These are phyloP conservation scores for Ruellia speciosa DNA, from an alignment of 305 asterid species.

Conservation along the genomic window DNA sequence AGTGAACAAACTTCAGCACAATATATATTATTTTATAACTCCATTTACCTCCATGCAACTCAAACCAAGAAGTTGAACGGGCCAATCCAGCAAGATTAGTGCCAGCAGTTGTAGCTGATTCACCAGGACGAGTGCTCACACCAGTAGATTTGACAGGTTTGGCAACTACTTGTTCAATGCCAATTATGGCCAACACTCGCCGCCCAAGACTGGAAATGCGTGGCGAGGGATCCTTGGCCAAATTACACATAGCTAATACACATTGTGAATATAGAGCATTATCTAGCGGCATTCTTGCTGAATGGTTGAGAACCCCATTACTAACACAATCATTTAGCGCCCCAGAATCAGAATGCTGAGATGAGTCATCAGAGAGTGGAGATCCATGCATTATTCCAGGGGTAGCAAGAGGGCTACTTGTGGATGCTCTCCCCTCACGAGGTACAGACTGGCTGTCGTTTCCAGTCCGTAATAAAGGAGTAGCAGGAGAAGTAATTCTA, in stretches of 20 bases:
- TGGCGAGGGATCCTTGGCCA: constrained; percentile 99
- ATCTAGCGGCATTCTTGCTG: constrained; percentile 65
- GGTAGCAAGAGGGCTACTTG: constrained; percentile 85
- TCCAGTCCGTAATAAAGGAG: constrained; percentile 63
- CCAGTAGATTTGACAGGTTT: constrained; percentile 53
- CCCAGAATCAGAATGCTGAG: constrained; percentile 92
- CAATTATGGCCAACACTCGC: constrained; percentile 75
- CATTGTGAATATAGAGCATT: constrained; percentile 76
- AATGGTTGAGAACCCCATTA: constrained; percentile 67
- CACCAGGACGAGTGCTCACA: constrained; percentile 42
- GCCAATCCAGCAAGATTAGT: constrained; percentile 72
- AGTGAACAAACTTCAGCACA: neutral
- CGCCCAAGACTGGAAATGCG: constrained; percentile 84
- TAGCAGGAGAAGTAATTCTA: constrained; percentile 53
- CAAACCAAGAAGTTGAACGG: constrained; percentile 96
- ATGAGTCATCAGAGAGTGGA: constrained; percentile 93
- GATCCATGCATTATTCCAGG: constrained; percentile 93
- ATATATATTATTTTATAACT: neutral
- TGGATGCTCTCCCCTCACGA: constrained; percentile 77
- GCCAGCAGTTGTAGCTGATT: constrained; percentile 39
- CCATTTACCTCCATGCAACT: constrained; percentile 78
- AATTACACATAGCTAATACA: constrained; percentile 73
- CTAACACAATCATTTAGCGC: constrained; percentile 49
- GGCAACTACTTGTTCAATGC: constrained; percentile 91
- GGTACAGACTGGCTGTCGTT: constrained; percentile 45